Base-by-base conservation (phyloP, 164 flowering plant species). In the Magnolia officinalis region DNA sequence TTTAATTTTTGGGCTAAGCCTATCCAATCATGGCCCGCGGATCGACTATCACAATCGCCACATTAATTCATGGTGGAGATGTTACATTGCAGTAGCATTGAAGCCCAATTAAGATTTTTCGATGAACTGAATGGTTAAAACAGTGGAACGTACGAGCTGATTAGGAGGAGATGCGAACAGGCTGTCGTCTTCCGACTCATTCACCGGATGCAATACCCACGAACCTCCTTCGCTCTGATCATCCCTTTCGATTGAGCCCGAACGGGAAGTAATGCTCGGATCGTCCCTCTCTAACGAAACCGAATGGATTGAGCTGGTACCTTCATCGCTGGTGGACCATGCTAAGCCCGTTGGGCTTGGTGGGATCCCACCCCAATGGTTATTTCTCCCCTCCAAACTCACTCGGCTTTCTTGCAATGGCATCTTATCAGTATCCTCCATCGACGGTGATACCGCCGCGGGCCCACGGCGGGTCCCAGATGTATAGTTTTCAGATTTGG, bases 71-170 rank as follows among this genome's bases (percentile, higher is more conserved):
- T 49, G 14, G 1, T 18, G 21, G 26, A 70, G 19, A 45, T 31
- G 37, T 31, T 31, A 1, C 45, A 37, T 4, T 5, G 45, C 45
- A 37, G 45, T 37, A 37, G 6, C 45, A 37, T 37, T 4, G 45
- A 37, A 37, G 45, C 6, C 45, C 19, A 59, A 59, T 59, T 4
- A 7, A 14, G 70, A 67, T 24, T 11, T 21, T 16, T 23, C 70
- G 14, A 31, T 31, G 19, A 13, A 13, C 7, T 20, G 70, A 13
- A 13, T 9, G 23, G 70, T 20, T 67, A 37, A 37, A 37, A 37
- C 45, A 37, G 45, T n/a, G 61, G 21, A 23, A 76, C 81, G 2
- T 86, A 89, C 88, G 84, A 73, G 78, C 24, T 83, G 84, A 80
- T 82, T 83, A 23, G 75, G 79, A 72, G 86, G 82, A 63, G 89